phyloP scores from a whole-genome alignment of 179 eudicot species.

The Beta corolliflora region DNA sequence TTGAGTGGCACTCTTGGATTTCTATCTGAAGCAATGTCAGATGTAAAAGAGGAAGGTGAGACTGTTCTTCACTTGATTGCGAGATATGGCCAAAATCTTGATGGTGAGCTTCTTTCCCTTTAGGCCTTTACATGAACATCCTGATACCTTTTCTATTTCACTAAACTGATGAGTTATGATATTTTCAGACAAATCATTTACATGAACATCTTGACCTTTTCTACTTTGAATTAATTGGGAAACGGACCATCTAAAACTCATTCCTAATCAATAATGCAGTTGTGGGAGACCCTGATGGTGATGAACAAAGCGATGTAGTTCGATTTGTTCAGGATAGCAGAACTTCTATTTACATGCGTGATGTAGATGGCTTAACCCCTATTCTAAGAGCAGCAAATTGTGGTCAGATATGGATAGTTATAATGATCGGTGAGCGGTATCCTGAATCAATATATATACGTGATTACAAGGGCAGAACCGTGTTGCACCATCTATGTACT shows the following conservation, averaged over 20 bases:
- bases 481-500: neutral
- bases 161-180: too few species aligned
- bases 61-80: conserved; percentile 2
- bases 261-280: too few species aligned
- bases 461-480: neutral
- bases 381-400: conserved; percentile 3
- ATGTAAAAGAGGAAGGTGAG: conserved; percentile 2
- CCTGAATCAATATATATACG: neutral
- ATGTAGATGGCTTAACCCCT: conserved; percentile 17
- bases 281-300: too few species aligned
- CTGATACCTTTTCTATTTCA: too few species aligned
- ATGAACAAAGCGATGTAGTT: too few species aligned
- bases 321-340: neutral
- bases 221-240: too few species aligned
- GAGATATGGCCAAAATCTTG: neutral
- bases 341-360: neutral
- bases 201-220: too few species aligned
- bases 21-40: neutral
- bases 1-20: too few species aligned
- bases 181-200: too few species aligned
- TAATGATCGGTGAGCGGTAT: fast-evolving
- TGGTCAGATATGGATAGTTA: neutral
- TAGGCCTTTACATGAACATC: too few species aligned
- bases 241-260: too few species aligned
- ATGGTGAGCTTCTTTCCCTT: neutral